These are phyloP conservation scores for Mrakia gelida DNA, from an alignment of 768 basidiomycete genomes.

Conservation along the genomic window DNA sequence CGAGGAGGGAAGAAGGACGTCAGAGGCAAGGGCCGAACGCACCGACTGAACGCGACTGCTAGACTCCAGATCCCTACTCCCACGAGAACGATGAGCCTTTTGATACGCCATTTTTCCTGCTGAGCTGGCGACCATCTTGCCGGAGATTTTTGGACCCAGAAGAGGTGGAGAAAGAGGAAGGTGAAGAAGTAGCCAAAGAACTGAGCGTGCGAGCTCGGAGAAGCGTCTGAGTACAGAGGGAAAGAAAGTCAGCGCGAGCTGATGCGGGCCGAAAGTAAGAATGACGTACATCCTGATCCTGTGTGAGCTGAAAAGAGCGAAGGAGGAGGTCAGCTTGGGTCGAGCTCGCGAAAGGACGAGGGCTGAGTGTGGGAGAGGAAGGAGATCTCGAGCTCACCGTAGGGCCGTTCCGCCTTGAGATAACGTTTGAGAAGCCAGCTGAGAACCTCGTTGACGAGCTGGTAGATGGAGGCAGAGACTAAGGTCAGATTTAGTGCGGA, in stretches of 20 bases:
- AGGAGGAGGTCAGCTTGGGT: background rate
- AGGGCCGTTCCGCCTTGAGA: conserved; percentile 24
- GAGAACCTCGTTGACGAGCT: conserved; percentile 28
- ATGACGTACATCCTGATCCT: conserved; percentile 18
- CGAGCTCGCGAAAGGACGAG: background rate
- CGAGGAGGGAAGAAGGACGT: background rate
- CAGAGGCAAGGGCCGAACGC: background rate
- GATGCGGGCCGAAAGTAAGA: background rate
- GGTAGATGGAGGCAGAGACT: background rate
- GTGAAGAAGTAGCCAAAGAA: conserved; percentile 33
- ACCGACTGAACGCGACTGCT: conserved; percentile 26
- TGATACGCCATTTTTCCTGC: conserved; percentile 12
- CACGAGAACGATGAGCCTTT: conserved; percentile 3
- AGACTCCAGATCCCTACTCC: conserved; percentile 22
- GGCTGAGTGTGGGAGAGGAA: background rate
- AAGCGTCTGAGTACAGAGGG: conserved; percentile 10
- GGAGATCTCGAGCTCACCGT: conserved; percentile 17
- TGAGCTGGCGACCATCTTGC: background rate
- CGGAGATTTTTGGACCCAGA: conserved; percentile 21
- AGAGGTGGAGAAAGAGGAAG: conserved; percentile 19
- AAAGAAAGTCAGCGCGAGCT: background rate
- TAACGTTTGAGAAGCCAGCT: conserved; percentile 18
- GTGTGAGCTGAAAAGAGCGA: background rate
- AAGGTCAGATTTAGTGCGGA: background rate
- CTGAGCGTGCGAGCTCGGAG: conserved; percentile 26